A percentile compares a stretch with the other conserved stretches of the same genome.
These are phyloP conservation scores for Annona squamosa DNA, from an alignment of 164 flowering plant genomes.

Conservation along the genomic window DNA sequence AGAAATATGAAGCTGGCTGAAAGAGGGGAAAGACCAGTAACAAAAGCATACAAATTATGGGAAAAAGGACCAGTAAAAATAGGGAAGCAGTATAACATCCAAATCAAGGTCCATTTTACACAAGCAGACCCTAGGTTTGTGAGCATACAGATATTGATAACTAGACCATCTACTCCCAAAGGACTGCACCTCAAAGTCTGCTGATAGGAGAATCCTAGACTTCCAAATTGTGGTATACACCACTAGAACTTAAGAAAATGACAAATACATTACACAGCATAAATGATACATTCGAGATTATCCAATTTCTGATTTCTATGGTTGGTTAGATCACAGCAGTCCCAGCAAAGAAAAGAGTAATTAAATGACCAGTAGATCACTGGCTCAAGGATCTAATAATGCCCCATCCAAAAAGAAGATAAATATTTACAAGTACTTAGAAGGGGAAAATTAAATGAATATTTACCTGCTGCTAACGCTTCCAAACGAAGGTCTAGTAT, in stretches of 20 bases:
- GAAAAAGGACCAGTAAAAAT: not conserved
- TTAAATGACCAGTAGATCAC: not conserved
- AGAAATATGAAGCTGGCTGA: not conserved
- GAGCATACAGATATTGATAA: not conserved
- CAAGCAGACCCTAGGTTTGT: not conserved
- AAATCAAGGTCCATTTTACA: not conserved
- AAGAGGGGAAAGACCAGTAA: not conserved
- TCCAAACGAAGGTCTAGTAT: constrained; percentile 79
- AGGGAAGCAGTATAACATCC: not conserved
- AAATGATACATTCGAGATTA: too few species aligned
- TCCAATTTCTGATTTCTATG: too few species aligned
- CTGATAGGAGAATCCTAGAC: not conserved
- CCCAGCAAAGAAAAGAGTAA: too few species aligned
- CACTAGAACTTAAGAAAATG: not conserved
- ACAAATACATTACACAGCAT: not conserved
- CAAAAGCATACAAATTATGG: not conserved
- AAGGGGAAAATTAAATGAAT: not conserved
- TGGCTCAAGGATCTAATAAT: not conserved
- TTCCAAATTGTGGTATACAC: not conserved
- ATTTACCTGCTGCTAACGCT: constrained; percentile 79
- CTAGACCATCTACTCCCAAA: not conserved
- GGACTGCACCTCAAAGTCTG: not conserved
- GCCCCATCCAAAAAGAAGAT: not conserved
- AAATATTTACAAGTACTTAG: not conserved
- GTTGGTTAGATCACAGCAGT: too few species aligned